Evolutionary conservation across 495 filamentous ascomycete species (phyloP).

Genomic region (Aspergillus nanangensis): DNA sequence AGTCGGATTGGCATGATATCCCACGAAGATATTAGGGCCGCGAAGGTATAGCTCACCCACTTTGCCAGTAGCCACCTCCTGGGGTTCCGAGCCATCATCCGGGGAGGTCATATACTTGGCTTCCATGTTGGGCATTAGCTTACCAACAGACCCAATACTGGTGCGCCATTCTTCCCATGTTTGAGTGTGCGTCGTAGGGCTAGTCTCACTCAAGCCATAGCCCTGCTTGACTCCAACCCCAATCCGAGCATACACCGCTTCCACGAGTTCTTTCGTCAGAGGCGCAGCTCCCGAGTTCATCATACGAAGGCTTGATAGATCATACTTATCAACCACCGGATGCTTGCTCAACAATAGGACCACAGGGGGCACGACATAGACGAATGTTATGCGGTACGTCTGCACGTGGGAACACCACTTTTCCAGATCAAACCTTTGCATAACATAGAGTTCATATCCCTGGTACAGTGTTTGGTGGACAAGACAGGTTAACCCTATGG

Average conservation of each 20-base stretch:
- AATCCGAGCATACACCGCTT: conserved; percentile 70
- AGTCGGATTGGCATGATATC: conserved; percentile 68
- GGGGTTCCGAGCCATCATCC: conserved; percentile 46
- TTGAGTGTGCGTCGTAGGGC: conserved; percentile 54
- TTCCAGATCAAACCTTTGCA: conserved; percentile 81
- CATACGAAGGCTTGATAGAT: conserved; percentile 78
- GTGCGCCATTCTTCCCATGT: conserved; percentile 73
- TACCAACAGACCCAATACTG: conserved; percentile 76
- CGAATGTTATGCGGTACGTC: conserved; percentile 69
- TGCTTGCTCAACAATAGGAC: conserved; percentile 76
- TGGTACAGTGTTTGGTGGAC: conserved; percentile 60
- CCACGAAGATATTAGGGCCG: conserved; percentile 64
- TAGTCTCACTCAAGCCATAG: conserved; percentile 83
- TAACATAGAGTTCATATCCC: conserved; percentile 66
- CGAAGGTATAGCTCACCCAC: conserved; percentile 62
- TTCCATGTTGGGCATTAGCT: conserved; percentile 72
- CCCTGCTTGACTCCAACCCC: conserved; percentile 76
- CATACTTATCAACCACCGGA: conserved; percentile 71
- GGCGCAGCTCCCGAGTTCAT: conserved; percentile 90
- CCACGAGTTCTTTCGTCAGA: conserved; percentile 75
- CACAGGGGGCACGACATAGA: conserved; percentile 82
- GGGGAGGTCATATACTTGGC: conserved; percentile 71
- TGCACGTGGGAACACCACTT: conserved; percentile 74
- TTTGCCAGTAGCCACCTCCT: conserved; percentile 54
- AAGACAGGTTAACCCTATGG: conserved; percentile 66